Conservation (phyloP, 495 filamentous ascomycete species). For the Bryoglossum gracile region DNA sequence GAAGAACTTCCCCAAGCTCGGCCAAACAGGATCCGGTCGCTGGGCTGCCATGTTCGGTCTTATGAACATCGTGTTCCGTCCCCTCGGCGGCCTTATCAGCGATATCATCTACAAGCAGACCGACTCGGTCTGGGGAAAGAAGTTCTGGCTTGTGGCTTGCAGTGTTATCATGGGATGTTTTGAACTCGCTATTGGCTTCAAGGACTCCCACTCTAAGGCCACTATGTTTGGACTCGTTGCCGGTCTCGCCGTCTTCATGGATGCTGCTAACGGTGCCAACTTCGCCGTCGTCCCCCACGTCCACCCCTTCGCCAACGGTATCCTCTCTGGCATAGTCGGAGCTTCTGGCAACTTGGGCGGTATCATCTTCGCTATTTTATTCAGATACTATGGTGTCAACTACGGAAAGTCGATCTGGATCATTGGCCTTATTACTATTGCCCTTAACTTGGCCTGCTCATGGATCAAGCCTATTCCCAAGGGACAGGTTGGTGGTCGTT, state of each 20-base stretch:
- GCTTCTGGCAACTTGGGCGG: constrained; percentile 78
- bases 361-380: constrained; percentile 77
- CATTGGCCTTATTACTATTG: constrained; percentile 66
- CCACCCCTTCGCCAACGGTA: constrained; percentile 51
- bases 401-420: constrained; percentile 73
- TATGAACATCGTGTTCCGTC: constrained; percentile 70
- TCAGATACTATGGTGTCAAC: constrained; percentile 61
- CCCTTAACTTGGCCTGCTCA: constrained; percentile 53
- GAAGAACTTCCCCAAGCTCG: constrained; percentile 65
- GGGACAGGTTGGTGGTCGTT: constrained; percentile 56
- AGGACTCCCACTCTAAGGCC: constrained; percentile 47
- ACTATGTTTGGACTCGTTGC: constrained; percentile 73
- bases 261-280: constrained; percentile 76
- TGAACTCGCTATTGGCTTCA: constrained; percentile 60
- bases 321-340: constrained; percentile 70
- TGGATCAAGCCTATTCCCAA: constrained; percentile 70
- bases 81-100: constrained; percentile 61
- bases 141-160: constrained; percentile 56
- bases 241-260: constrained; percentile 68
- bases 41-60: constrained; percentile 92
- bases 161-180: constrained; percentile 58
- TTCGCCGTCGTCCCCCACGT: constrained; percentile 83
- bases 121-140: constrained; percentile 64
- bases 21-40: constrained; percentile 62
- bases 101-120: constrained; percentile 62